A percentile compares a stretch with the other conserved stretches of the same genome.
These are phyloP conservation scores for Coemansia sp. DNA, from an alignment of 192 early-diverging fungal species.

Conservation along the genomic window DNA sequence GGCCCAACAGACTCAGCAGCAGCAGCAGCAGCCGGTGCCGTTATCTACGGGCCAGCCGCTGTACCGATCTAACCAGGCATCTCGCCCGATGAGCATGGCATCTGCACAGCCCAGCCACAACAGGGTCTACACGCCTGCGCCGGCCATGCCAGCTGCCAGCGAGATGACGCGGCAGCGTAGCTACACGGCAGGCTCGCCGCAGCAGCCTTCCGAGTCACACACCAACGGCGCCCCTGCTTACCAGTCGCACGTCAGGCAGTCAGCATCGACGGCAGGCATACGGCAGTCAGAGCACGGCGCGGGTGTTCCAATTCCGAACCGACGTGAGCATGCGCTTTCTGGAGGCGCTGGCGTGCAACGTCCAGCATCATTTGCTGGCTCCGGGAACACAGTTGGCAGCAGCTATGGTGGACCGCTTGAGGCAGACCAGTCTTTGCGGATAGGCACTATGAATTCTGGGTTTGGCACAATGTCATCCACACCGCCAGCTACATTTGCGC, in stretches of 20 bases:
- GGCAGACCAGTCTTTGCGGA: slow-evolving; percentile 16
- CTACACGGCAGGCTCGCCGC: slow-evolving; percentile 27
- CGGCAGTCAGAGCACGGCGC: slow-evolving; percentile 1
- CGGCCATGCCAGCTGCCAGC: slow-evolving; percentile 4
- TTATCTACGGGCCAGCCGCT: not conserved
- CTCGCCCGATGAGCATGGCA: slow-evolving; percentile 9
- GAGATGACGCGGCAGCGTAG: slow-evolving; percentile 34
- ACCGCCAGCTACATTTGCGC: slow-evolving; percentile 35
- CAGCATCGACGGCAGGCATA: slow-evolving; percentile 12
- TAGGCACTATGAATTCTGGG: slow-evolving; percentile 20
- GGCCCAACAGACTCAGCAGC: slow-evolving; percentile 14
- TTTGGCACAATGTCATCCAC: slow-evolving; percentile 45
- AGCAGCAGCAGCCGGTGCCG: slow-evolving; percentile 9
- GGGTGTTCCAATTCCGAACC: slow-evolving; percentile 16
- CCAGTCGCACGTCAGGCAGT: slow-evolving; percentile 9
- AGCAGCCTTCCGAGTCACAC: not conserved
- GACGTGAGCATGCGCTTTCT: slow-evolving; percentile 18
- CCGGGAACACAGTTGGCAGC: slow-evolving; percentile 13
- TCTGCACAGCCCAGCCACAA: not conserved
- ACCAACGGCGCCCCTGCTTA: not conserved
- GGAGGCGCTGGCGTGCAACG: slow-evolving; percentile 16
- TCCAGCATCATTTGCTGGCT: slow-evolving; percentile 35
- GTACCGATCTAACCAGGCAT: not conserved
- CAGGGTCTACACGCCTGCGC: not conserved
- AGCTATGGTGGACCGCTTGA: slow-evolving; percentile 4